A percentile compares a stretch with the other conserved stretches of the same genome.
Conservation (phyloP, 2,329 filamentous ascomycete species). For the Aureobasidium namibiae region DNA sequence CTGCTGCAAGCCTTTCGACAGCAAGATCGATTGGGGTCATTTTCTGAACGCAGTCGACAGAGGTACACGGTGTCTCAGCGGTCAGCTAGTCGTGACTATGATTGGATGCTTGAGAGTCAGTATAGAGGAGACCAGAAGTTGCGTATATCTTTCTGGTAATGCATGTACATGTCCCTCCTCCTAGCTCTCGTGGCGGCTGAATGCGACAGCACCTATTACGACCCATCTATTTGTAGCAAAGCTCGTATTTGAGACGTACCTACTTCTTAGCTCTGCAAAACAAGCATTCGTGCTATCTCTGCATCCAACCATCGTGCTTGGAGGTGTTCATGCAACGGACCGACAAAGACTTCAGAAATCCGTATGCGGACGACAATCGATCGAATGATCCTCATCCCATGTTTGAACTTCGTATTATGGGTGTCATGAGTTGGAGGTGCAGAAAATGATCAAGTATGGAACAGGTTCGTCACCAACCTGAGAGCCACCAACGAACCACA, state of each 20-base stretch:
- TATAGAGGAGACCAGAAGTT: background rate
- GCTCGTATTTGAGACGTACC: slow-evolving; percentile 7
- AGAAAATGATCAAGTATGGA: background rate
- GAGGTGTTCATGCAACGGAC: background rate
- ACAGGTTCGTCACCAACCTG: background rate
- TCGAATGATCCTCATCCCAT: background rate
- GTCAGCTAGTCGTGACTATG: background rate
- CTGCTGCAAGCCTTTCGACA: background rate
- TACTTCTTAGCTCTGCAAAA: background rate
- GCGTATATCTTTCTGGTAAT: background rate
- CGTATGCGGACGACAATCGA: background rate
- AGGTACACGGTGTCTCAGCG: background rate
- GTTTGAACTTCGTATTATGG: background rate
- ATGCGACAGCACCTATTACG: background rate
- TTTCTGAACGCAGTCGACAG: background rate
- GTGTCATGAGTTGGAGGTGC: background rate
- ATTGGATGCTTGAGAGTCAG: background rate
- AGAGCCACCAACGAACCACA: background rate
- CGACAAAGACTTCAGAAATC: background rate
- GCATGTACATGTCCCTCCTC: background rate
- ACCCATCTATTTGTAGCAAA: slow-evolving; percentile 1
- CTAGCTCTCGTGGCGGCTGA: background rate
- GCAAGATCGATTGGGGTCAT: background rate
- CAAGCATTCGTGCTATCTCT: background rate
- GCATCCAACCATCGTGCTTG: background rate